A percentile compares a stretch with the other conserved stretches of the same genome.
Evolutionary conservation across 805 yeast genomes (phyloP).

Genomic region (Zygoascus biomembranicola): DNA sequence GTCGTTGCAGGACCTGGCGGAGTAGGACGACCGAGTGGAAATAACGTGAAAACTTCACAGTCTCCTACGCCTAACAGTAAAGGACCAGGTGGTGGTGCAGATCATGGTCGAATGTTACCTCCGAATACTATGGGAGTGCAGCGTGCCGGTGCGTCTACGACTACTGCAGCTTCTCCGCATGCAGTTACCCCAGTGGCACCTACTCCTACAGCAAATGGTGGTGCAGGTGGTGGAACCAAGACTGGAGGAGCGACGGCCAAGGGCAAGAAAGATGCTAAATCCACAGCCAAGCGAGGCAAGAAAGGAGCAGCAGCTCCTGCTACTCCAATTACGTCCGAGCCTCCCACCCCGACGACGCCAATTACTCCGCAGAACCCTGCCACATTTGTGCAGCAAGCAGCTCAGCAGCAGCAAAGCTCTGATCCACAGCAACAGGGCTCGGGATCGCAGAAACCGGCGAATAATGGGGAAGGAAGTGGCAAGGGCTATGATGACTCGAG

Average conservation of each 20-base stretch:
- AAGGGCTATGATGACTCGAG: conserved; percentile 4
- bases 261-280: conserved; percentile 17
- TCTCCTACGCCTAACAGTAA: not conserved
- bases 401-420: conserved; percentile 1
- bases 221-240: not conserved
- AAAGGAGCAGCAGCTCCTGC: conserved; percentile 16
- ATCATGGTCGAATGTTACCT: conserved; percentile 1
- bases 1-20: conserved; percentile 24
- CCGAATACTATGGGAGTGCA: not conserved
- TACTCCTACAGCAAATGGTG: conserved; percentile 8
- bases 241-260: conserved; percentile 17
- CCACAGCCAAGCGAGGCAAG: conserved; percentile 19
- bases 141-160: not conserved
- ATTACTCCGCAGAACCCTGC: conserved; percentile 31
- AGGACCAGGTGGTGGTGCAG: not conserved
- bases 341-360: conserved; percentile 38
- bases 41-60: not conserved
- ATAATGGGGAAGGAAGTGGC: conserved; percentile 3
- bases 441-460: not conserved
- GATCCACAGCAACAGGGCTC: not conserved
- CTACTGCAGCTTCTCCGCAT: conserved; percentile 1
- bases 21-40: not conserved
- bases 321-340: conserved; percentile 29
- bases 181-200: conserved; percentile 5
- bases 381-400: not conserved